A percentile compares a stretch with the other conserved stretches of the same genome.
phyloP scores from a whole-genome alignment of 1,284 basidiomycete genomes.

The Irpex sp. region DNA sequence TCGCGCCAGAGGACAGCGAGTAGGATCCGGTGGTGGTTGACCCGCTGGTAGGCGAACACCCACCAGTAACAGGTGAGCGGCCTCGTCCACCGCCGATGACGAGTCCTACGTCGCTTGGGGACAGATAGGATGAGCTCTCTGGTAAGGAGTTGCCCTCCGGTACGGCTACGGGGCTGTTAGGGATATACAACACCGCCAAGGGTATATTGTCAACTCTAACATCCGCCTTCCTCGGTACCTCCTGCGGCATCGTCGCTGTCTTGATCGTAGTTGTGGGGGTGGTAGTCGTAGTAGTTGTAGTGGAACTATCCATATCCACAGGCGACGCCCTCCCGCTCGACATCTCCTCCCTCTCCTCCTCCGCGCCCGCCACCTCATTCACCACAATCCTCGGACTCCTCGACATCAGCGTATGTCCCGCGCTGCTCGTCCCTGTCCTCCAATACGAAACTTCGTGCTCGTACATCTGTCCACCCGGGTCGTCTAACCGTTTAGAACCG shows the following conservation, averaged over 20 bases:
- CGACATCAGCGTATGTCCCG: constrained; percentile 13
- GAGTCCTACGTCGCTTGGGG: constrained; percentile 17
- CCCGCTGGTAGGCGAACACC: constrained; percentile 23
- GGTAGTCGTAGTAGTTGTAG: not conserved
- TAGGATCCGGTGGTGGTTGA: constrained; percentile 28
- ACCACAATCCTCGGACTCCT: constrained; percentile 25
- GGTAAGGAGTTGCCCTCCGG: constrained; percentile 9
- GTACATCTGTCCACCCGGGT: constrained; percentile 7
- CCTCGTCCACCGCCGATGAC: constrained; percentile 15
- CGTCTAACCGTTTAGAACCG: constrained; percentile 15
- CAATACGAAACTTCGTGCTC: not conserved
- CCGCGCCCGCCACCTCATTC: constrained; percentile 27
- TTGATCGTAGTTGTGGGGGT: not conserved
- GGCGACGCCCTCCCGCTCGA: constrained; percentile 16
- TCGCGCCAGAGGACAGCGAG: constrained; percentile 17
- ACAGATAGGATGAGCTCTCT: constrained; percentile 19
- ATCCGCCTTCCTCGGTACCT: constrained; percentile 9
- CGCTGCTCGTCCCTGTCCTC: not conserved
- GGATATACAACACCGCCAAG: constrained; percentile 8
- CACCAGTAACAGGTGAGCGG: constrained; percentile 13
- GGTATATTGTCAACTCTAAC: constrained; percentile 8
- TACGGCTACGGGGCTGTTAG: constrained; percentile 7
- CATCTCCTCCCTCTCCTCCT: constrained; percentile 29
- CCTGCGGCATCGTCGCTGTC: not conserved
- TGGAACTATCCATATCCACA: not conserved